These are phyloP conservation scores for Pseudonitzschia delicatissima DNA, from an alignment of 108 stramenopile genomes.

Conservation along the genomic window DNA sequence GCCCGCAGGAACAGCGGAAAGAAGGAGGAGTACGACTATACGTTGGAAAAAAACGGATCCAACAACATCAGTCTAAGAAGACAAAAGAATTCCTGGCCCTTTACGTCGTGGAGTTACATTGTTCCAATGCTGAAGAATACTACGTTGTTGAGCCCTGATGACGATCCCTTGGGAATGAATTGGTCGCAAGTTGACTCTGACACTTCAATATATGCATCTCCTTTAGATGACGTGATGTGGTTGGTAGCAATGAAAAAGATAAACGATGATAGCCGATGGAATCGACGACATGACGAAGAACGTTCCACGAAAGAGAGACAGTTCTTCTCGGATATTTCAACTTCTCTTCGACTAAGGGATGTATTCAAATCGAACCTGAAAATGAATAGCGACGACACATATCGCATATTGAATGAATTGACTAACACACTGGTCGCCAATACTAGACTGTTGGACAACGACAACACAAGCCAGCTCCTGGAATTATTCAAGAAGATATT, in stretches of 20 bases:
- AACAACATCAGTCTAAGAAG: background rate
- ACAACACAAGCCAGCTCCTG: background rate
- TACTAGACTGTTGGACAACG: background rate
- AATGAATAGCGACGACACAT: background rate
- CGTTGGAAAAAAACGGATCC: background rate
- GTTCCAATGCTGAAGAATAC: background rate
- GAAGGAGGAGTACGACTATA: background rate
- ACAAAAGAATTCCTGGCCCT: slow-evolving; percentile 11
- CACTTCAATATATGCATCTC: background rate
- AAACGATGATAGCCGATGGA: slow-evolving; percentile 5
- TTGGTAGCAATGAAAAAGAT: slow-evolving; percentile 8
- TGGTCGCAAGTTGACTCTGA: slow-evolving; percentile 9
- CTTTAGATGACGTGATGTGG: background rate
- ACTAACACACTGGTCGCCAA: too few species aligned
- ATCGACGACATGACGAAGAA: slow-evolving; percentile 4
- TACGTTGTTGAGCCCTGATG: background rate
- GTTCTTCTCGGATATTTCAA: background rate
- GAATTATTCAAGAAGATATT: slow-evolving; percentile 3
- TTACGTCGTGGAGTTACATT: slow-evolving; percentile 6
- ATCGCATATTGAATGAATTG: background rate
- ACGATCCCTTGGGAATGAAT: background rate
- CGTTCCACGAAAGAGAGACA: background rate
- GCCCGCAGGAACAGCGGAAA: background rate
- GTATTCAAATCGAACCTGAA: background rate
- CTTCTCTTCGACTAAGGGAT: slow-evolving; percentile 5